phyloP scores from a whole-genome alignment of 495 filamentous ascomycete species.

The Tuber calosporum region DNA sequence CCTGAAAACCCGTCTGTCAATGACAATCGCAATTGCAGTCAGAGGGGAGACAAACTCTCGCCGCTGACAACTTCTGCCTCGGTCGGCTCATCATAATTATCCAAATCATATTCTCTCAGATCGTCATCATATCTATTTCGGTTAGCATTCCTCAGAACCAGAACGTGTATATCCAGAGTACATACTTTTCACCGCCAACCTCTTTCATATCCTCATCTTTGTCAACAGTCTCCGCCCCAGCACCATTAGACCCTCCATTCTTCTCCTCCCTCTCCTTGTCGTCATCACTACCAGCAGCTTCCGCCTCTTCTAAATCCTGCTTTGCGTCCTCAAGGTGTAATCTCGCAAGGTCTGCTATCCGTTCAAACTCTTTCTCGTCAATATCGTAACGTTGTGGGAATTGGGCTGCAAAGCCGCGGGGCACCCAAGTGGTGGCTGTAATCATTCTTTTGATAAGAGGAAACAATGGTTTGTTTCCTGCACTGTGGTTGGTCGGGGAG shows the following conservation, averaged over 20 bases:
- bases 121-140: conserved; percentile 62
- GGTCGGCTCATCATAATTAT: conserved; percentile 55
- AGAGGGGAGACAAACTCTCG: conserved; percentile 41
- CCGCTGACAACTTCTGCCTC: conserved; percentile 62
- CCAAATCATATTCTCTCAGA: conserved; percentile 88
- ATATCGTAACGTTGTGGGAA: conserved; percentile 87
- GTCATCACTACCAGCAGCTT: conserved; percentile 12
- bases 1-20: conserved; percentile 31
- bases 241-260: conserved; percentile 48
- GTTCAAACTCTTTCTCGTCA: conserved; percentile 82
- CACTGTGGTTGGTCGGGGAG: neutral
- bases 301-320: conserved; percentile 57
- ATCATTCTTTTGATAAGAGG: conserved; percentile 56
- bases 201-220: conserved; percentile 41
- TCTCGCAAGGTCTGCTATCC: conserved; percentile 82
- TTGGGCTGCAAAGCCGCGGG: conserved; percentile 82
- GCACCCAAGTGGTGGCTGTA: conserved; percentile 87
- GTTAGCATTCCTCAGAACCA: conserved; percentile 1
- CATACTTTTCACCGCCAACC: conserved; percentile 21
- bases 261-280: conserved; percentile 9
- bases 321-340: conserved; percentile 88
- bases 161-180: neutral
- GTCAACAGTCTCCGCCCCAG: conserved; percentile 39
- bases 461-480: neutral
- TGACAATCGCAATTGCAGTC: neutral